Conservation (phyloP, 306 rosid species). For the Castanea sativa region DNA sequence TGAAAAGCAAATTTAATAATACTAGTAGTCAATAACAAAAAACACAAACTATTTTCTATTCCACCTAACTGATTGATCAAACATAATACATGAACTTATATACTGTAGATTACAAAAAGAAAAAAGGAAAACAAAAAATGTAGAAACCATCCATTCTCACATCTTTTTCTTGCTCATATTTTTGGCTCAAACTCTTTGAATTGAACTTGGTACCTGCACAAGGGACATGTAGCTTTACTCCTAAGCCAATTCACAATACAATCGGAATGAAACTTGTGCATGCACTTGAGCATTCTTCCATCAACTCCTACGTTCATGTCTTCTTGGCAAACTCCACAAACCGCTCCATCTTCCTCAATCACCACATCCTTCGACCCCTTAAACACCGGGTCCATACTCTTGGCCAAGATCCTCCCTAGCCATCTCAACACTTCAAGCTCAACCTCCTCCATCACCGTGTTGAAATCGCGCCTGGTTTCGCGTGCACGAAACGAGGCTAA, state of each 20-base stretch:
- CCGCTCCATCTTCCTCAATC: neutral
- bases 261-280: neutral
- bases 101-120: neutral
- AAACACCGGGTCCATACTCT: conserved; percentile 2
- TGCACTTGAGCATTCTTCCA: neutral
- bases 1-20: too few relatives aligned
- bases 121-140: neutral
- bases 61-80: neutral
- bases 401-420: neutral
- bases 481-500: neutral
- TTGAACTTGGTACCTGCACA: conserved; percentile 1
- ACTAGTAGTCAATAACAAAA: neutral
- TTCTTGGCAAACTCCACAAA: conserved; percentile 3
- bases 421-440: neutral
- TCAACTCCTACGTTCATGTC: neutral
- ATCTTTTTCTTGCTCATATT: neutral
- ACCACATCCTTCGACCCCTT: neutral
- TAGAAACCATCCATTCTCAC: neutral
- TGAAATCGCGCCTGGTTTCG: neutral
- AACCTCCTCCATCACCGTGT: neutral
- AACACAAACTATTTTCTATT: neutral
- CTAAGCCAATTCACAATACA: neutral
- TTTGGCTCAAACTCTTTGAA: neutral
- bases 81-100: neutral
- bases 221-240: neutral